Percentiles rank a stretch among this genome's conserved stretches.
Conservation (phyloP, 352 stramenopile species). For the Phytophthora hybrid region DNA sequence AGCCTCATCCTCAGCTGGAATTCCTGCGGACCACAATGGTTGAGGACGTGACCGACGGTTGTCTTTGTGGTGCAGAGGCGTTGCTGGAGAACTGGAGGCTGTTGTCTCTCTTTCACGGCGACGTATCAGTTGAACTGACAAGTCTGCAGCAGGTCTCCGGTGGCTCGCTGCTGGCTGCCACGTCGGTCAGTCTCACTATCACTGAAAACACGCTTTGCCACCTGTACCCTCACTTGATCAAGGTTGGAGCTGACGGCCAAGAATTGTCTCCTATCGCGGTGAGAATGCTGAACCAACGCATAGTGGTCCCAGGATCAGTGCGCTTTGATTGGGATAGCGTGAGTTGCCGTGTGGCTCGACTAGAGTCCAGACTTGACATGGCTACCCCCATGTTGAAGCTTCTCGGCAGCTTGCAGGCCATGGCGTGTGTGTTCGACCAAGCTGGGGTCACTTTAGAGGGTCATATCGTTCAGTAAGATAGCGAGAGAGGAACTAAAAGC, state of each 20-base stretch:
- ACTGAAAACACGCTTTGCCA: constrained; percentile 20
- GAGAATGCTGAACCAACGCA: constrained; percentile 10
- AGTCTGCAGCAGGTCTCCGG: constrained; percentile 1
- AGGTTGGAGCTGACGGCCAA: neutral
- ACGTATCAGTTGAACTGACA: constrained; percentile 9
- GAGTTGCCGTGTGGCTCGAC: neutral
- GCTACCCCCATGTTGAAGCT: constrained; percentile 14
- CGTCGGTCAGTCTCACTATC: constrained; percentile 9
- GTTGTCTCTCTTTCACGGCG: constrained; percentile 11
- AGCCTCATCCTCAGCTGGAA: constrained; percentile 10
- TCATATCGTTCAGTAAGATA: neutral
- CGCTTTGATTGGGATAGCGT: constrained; percentile 21
- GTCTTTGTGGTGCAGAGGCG: constrained; percentile 1
- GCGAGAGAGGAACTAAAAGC: neutral
- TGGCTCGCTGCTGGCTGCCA: constrained; percentile 6
- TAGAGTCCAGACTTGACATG: constrained; percentile 24
- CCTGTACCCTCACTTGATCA: constrained; percentile 12
- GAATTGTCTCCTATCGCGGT: neutral
- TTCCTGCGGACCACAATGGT: constrained; percentile 10
- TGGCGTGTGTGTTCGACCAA: constrained; percentile 14
- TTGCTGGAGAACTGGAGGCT: constrained; percentile 23
- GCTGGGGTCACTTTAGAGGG: constrained; percentile 14
- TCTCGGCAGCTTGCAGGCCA: constrained; percentile 16
- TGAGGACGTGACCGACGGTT: constrained; percentile 18
- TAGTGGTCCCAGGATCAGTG: constrained; percentile 4